These are phyloP conservation scores for Chrysoporthe austroafricana DNA, from an alignment of 2,329 filamentous ascomycete genomes.

Conservation along the genomic window DNA sequence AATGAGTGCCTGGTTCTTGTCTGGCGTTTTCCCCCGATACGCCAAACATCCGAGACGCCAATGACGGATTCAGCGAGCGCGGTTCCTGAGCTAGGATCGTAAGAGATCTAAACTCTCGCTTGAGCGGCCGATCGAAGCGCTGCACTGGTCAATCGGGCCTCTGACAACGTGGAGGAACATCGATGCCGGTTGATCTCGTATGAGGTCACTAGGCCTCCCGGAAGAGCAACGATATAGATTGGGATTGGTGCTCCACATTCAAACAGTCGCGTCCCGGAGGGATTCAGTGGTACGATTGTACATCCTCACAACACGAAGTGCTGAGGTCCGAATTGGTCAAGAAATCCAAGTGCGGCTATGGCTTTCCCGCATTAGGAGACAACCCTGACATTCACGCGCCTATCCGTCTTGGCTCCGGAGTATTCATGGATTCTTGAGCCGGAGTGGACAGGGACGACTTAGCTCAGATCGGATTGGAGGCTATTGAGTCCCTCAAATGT, in stretches of 20 bases:
- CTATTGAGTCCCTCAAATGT: neutral
- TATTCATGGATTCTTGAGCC: conserved; percentile 4
- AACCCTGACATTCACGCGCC: conserved; percentile 8
- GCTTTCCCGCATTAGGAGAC: conserved; percentile 7
- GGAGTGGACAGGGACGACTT: conserved; percentile 15
- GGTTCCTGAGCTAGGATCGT: neutral
- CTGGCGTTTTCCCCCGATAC: neutral
- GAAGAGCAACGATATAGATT: neutral
- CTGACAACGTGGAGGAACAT: neutral
- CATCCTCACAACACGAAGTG: neutral
- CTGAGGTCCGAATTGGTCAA: neutral
- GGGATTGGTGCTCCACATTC: neutral
- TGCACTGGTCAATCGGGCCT: neutral
- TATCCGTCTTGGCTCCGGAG: neutral
- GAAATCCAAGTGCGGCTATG: neutral
- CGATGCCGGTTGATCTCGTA: neutral
- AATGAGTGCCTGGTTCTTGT: neutral
- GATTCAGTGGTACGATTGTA: neutral
- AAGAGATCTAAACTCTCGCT: neutral
- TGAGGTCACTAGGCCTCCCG: neutral
- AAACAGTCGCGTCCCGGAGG: neutral
- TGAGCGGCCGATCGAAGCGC: conserved; percentile 6
- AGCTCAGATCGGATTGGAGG: conserved; percentile 4
- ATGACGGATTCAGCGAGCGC: neutral
- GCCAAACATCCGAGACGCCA: too few relatives aligned